Evolutionary conservation across 2,329 filamentous ascomycete genomes (phyloP), one percentile per base, ranked within the genome.

Genomic region (Coccinonectria pachysandricola): DNA sequence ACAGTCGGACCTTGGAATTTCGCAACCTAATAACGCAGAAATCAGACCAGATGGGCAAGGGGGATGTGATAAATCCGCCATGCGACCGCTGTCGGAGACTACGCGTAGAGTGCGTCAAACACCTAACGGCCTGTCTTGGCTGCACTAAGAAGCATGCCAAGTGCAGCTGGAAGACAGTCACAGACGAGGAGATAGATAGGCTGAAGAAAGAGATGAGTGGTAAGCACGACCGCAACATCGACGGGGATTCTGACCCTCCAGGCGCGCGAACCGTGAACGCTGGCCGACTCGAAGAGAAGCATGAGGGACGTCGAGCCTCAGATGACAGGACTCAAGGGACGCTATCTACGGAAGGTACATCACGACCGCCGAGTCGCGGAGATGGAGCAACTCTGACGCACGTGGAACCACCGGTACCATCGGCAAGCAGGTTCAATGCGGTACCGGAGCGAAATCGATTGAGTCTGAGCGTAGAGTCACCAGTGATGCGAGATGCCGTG

Each of bases 141-240:
- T 93, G 85, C 52, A 92, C 85, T 0, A 87, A 83, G 51, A 92
- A 92, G 50, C 85, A 93, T 49, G 83, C 83, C 12, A 87, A 86
- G 45, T 93, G 85, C 51, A 77, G 75, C 9, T 93, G 85, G 85
- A 81, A 77, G 40, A 75, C 80, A 22, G 72, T 91, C n/a, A 75
- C 73, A 10, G 74, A 83, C 16, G 77, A 79, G 3, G 86, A 93
- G 33, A 45, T 60, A 15, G 44, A 45, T 14, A 27, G 33, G 7
- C 26, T 56, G n/a, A 47, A 39, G 19, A 31, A 36, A 12, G 50
- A 55, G 12, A 39, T 50, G 35, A 45, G 45, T 3, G 24, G 35
- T 10, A 40, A 39, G 23, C 31, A 26, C 12, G 33, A 32, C 8
- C 30, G 34, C 19, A 35, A 31, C 19, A 18, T 29, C 8, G 38